A percentile compares a stretch with the other conserved stretches of the same genome.
phyloP scores from a whole-genome alignment of 2,329 filamentous ascomycete species.

The Botrytis squamosa region DNA sequence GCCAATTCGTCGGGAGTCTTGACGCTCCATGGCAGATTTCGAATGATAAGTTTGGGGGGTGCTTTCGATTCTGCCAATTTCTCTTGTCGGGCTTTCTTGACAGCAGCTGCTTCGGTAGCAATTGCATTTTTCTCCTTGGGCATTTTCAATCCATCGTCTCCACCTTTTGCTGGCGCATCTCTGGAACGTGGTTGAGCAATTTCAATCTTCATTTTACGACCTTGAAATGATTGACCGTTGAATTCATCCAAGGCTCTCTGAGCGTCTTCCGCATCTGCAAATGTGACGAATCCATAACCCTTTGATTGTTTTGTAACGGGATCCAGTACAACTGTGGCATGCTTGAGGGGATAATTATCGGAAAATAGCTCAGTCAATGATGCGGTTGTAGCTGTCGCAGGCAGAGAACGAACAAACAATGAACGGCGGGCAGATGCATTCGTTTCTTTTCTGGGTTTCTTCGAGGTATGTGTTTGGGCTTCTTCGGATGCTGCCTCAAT shows the following conservation, averaged over 20 bases:
- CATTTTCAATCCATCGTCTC: conserved; percentile 35
- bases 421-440: conserved; percentile 54
- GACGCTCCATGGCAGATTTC: conserved; percentile 95
- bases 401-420: conserved; percentile 88
- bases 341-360: conserved; percentile 89
- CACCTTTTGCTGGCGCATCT: conserved; percentile 53
- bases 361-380: conserved; percentile 87
- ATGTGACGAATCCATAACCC: conserved; percentile 95
- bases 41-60: conserved; percentile 77
- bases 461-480: conserved; percentile 42
- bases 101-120: conserved; percentile 42
- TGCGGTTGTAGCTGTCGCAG: conserved; percentile 75
- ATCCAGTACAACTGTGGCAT: conserved; percentile 89
- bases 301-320: conserved; percentile 81
- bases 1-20: conserved; percentile 80
- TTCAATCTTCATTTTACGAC: conserved; percentile 80
- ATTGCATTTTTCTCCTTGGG: conserved; percentile 38
- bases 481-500: conserved; percentile 24
- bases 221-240: conserved; percentile 73
- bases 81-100: conserved; percentile 57
- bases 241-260: conserved; percentile 76
- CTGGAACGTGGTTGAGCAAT: conserved; percentile 83
- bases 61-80: conserved; percentile 59
- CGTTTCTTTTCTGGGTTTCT: conserved; percentile 59
- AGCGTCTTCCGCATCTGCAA: conserved; percentile 91